Evolutionary conservation across 768 basidiomycete species (phyloP), one percentile per base, ranked within the genome.

Genomic region (Boletus reticulatus): DNA sequence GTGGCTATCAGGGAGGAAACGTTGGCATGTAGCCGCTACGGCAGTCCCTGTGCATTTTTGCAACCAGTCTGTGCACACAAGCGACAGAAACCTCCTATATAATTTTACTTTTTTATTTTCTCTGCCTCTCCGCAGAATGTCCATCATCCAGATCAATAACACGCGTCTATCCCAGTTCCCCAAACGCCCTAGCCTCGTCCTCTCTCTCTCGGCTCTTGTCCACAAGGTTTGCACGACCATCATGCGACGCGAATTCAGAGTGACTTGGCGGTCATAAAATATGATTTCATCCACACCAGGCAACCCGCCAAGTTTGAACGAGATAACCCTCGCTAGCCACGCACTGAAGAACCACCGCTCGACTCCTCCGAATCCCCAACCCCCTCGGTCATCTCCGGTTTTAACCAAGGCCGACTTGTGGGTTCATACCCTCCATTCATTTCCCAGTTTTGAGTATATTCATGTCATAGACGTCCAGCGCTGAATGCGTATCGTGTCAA

Each of bases 1-100:
- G 81, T 82, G 80, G 81, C 80, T 80, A 73, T 72, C 73, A 70
- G 78, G 77, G 75, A 78, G 79, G 78, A 75, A 79, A 76, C 75
- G 75, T 77, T 76, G 74, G 69, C 72, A 68, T 74, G 72, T 70
- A 70, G 66, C 65, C 62, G 63, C 60, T 69, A 68, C 66, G 61
- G 67, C 64, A 51, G 65, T 62, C 62, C 66, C 64, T 67, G 64
- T 66, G 62, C 64, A 61, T 63, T 69, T 62, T 67, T 59, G 56
- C 63, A 51, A 64, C 61, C 36, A 55, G 61, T 50, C 63, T 62
- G 57, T 56, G 64, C 70, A 65, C 69, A 62, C 58, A 61, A 56
- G 58, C 53, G 44, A 62, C 62, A 58, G 43, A 69, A 57, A 58
- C 44, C 43, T 61, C 57, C 63, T 58, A 59, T 55, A 34, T 24